Evolutionary conservation across 169 alveolate species (phyloP).

Genomic region (Eimeria zaria): DNA sequence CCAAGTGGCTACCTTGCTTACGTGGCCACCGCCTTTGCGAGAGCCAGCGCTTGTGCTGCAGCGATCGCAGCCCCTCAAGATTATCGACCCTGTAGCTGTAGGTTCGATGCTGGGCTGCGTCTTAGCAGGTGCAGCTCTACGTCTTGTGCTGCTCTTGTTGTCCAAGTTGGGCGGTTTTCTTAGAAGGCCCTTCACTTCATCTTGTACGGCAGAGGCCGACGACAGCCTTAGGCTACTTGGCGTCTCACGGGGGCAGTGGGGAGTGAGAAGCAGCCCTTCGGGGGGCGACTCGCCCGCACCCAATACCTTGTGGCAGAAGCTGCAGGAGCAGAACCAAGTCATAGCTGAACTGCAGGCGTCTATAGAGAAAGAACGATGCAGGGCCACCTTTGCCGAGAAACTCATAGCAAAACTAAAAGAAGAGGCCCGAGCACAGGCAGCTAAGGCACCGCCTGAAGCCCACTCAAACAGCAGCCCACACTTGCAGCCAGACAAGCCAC

Average conservation of each 20-base stretch:
- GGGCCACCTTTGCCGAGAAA: constrained; percentile 16
- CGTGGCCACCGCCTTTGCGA: constrained; percentile 65
- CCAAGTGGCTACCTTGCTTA: constrained; percentile 45
- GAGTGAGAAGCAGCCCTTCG: constrained; percentile 8
- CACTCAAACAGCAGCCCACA: neutral
- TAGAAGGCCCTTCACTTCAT: neutral
- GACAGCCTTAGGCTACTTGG: neutral
- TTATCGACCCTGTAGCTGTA: constrained; percentile 73
- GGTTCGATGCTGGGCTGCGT: constrained; percentile 74
- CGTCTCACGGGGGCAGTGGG: constrained; percentile 55
- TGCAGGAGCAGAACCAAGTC: constrained; percentile 20
- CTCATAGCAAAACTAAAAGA: neutral
- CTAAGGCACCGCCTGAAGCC: neutral
- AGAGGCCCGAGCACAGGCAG: neutral
- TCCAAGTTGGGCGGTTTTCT: neutral
- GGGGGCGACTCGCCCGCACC: constrained; percentile 38
- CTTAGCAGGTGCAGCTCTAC: constrained; percentile 25
- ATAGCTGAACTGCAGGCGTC: constrained; percentile 14
- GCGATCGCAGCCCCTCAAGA: constrained; percentile 74
- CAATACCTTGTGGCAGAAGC: constrained; percentile 28
- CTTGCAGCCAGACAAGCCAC: neutral
- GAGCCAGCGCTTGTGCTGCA: constrained; percentile 66
- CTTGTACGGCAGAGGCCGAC: neutral
- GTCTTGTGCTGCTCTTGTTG: neutral
- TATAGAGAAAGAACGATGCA: constrained; percentile 1